Evolutionary conservation across 169 alveolate species (phyloP).

Genomic region (Blepharisma undulans): DNA sequence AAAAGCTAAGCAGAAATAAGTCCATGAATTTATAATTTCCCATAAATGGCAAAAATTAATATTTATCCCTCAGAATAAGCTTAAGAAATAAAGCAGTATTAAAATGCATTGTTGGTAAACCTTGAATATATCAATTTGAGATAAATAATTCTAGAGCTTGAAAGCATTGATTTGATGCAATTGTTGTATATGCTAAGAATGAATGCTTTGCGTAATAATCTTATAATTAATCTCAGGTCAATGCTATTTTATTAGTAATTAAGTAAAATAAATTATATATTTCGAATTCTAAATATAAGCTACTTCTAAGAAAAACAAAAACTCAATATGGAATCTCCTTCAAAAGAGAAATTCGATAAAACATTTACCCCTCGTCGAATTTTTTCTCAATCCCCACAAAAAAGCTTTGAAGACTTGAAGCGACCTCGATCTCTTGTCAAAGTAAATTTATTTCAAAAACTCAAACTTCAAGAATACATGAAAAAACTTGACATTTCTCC

Average conservation of each 20-base stretch:
- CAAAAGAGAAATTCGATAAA: not conserved
- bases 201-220: too few relatives aligned
- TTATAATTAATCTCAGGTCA: too few relatives aligned
- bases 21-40: not conserved
- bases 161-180: too few relatives aligned
- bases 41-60: not conserved
- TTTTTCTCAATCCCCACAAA: not conserved
- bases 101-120: not conserved
- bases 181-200: too few relatives aligned
- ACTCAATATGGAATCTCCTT: not conserved
- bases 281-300: too few relatives aligned
- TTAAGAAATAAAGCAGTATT: not conserved
- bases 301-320: too few relatives aligned
- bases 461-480: not conserved
- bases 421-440: not conserved
- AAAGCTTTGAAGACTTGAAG: not conserved
- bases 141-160: too few relatives aligned
- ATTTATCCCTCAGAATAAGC: not conserved
- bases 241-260: too few relatives aligned
- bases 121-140: not conserved
- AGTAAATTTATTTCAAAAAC: not conserved
- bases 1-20: not conserved
- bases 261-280: not conserved
- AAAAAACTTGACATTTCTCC: constrained; percentile 16
- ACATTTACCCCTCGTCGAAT: not conserved